Conservation (phyloP, 139 green algal species). For the Ostreobium quekettii region DNA sequence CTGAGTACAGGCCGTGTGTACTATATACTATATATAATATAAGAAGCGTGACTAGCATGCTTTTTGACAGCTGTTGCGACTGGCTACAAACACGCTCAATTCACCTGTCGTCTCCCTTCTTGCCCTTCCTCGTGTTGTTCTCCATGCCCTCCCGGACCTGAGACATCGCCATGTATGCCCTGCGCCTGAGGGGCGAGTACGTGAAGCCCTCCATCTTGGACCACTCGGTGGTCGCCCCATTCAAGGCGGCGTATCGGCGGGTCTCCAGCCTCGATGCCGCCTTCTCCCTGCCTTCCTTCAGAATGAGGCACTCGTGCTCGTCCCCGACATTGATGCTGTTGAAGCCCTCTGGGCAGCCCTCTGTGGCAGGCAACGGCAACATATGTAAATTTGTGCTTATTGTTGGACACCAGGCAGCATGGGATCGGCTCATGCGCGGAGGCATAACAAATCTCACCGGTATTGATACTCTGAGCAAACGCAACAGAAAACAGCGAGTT, state of each 20-base stretch:
- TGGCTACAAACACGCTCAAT: no score
- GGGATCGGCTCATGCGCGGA: no score
- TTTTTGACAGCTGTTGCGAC: no score
- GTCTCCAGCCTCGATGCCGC: slow-evolving; percentile 40
- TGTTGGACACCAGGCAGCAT: no score
- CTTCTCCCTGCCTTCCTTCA: slow-evolving; percentile 26
- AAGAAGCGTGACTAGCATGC: no score
- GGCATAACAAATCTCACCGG: no score
- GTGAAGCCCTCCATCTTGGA: slow-evolving; percentile 26
- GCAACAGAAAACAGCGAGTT: no score
- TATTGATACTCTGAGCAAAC: no score
- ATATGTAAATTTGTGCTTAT: no score
- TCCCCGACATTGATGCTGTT: background rate
- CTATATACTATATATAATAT: no score
- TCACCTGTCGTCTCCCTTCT: background rate
- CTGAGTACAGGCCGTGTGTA: no score
- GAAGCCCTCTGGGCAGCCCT: background rate
- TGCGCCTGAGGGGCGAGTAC: slow-evolving; percentile 14
- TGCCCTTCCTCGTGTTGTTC: slow-evolving; percentile 24
- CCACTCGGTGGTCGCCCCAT: slow-evolving; percentile 22
- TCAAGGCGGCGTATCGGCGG: slow-evolving; percentile 26
- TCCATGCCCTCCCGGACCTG: slow-evolving; percentile 26
- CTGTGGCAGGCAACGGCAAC: no score
- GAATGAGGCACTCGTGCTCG: slow-evolving; percentile 18
- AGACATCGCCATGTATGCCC: slow-evolving; percentile 29